These are phyloP conservation scores for Chrysopogon serrulatus DNA, from an alignment of 176 grass and related monocot genomes.

Conservation along the genomic window DNA sequence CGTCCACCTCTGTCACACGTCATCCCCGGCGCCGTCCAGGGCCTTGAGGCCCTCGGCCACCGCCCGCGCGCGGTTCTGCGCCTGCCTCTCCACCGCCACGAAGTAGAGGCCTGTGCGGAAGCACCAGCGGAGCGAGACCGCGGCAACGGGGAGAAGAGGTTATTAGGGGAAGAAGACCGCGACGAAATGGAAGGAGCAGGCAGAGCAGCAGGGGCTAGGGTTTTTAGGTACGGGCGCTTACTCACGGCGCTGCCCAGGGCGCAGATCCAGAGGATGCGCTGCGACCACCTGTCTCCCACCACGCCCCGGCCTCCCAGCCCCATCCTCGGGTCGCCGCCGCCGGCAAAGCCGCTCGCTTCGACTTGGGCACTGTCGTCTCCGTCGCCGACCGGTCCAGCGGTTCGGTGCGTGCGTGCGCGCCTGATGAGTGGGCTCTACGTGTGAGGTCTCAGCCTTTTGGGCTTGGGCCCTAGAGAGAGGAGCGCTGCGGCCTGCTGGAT, in stretches of 20 bases:
- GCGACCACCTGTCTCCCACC: conserved; percentile 83
- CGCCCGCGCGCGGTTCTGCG: conserved; percentile 66
- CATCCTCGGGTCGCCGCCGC: conserved; percentile 11
- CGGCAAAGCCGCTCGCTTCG: conserved; percentile 15
- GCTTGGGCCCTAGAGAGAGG: background rate
- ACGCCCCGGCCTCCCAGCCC: conserved; percentile 33
- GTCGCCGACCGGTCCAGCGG: background rate
- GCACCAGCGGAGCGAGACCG: background rate
- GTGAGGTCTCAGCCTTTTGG: background rate
- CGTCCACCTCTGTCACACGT: conserved; percentile 43
- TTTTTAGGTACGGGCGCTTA: conserved; percentile 41
- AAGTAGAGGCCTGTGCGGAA: conserved; percentile 54
- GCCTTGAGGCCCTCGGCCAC: conserved; percentile 60
- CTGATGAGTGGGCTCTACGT: background rate
- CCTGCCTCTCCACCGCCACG: conserved; percentile 88
- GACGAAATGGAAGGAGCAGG: background rate
- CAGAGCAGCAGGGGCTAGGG: background rate
- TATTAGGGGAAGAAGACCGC: background rate
- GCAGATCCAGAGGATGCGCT: conserved; percentile 78
- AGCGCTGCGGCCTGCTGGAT: background rate
- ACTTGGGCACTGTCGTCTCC: background rate
- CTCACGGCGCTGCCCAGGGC: conserved; percentile 77
- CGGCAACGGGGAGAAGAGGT: background rate
- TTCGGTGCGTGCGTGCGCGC: background rate
- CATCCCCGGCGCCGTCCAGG: conserved; percentile 44